These are phyloP conservation scores for Sclerotinia borealis DNA, from an alignment of 2,329 filamentous ascomycete species.

Conservation along the genomic window DNA sequence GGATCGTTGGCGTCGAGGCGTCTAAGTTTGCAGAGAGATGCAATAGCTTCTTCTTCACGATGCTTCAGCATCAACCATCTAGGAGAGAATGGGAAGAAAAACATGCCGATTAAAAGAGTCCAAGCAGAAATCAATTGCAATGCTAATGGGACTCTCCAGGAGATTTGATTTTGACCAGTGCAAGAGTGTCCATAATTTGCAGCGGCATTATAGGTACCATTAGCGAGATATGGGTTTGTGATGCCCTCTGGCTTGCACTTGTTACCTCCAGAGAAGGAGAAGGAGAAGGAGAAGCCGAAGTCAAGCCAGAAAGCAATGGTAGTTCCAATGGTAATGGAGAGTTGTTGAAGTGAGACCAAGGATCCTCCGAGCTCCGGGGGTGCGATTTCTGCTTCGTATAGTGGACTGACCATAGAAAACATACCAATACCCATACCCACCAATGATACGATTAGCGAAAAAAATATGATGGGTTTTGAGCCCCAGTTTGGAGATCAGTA, in stretches of 20 bases:
- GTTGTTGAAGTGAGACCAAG: constrained; percentile 56
- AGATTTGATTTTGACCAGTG: constrained; percentile 31
- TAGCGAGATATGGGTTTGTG: neutral
- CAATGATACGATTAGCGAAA: constrained; percentile 44
- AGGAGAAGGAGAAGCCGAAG: constrained; percentile 49
- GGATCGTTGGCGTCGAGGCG: constrained; percentile 41
- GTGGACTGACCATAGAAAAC: constrained; percentile 45
- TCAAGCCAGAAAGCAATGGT: constrained; percentile 49
- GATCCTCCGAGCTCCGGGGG: constrained; percentile 51
- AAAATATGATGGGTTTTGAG: constrained; percentile 44
- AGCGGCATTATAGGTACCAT: constrained; percentile 38
- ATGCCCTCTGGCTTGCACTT: constrained; percentile 29
- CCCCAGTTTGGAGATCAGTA: constrained; percentile 39
- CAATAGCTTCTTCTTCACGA: constrained; percentile 39
- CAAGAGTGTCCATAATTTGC: constrained; percentile 44
- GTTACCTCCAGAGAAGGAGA: constrained; percentile 42
- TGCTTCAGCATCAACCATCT: constrained; percentile 43
- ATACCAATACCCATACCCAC: constrained; percentile 47
- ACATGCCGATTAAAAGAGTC: constrained; percentile 49
- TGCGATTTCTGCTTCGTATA: constrained; percentile 56
- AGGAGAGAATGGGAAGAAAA: constrained; percentile 47
- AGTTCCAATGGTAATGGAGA: constrained; percentile 48
- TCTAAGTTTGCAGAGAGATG: constrained; percentile 39
- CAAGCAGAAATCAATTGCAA: constrained; percentile 56
- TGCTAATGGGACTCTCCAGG: constrained; percentile 56